These are phyloP conservation scores for Ceratocystis smalleyi DNA, from an alignment of 2,329 filamentous ascomycete genomes.

Conservation along the genomic window DNA sequence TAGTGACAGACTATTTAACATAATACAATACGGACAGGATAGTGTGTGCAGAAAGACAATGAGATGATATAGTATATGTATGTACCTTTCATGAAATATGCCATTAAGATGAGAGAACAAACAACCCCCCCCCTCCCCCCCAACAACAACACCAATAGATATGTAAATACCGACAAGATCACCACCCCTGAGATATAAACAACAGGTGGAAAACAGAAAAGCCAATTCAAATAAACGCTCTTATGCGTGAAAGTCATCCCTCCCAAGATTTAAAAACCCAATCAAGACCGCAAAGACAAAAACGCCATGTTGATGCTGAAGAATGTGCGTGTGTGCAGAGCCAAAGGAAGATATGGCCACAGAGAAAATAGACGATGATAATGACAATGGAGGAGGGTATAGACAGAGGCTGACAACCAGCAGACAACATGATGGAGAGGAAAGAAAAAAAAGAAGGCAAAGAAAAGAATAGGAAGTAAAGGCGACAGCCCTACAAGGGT, in stretches of 20 bases:
- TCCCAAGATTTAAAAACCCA: background rate
- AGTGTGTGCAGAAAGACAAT: background rate
- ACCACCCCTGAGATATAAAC: background rate
- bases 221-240: constrained; percentile 1
- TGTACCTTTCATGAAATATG: background rate
- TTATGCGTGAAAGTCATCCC: background rate
- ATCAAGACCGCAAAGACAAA: constrained; percentile 2
- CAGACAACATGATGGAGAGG: background rate
- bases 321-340: background rate
- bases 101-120: constrained; percentile 4
- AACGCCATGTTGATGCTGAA: constrained; percentile 8
- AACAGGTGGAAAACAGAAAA: background rate
- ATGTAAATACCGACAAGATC: background rate
- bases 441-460: constrained; percentile 13
- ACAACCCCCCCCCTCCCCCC: too few relatives aligned
- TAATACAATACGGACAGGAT: too few relatives aligned
- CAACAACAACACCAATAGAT: background rate
- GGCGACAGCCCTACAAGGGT: background rate
- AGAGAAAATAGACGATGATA: constrained; percentile 4
- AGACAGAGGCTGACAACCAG: constrained; percentile 10
- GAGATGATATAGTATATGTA: background rate
- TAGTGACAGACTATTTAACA: too few relatives aligned
- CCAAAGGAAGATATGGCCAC: constrained; percentile 1
- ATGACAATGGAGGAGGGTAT: constrained; percentile 10
- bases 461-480: constrained; percentile 5